Conservation (phyloP, 2,329 filamentous ascomycete species). For the Fusarium sp. region DNA sequence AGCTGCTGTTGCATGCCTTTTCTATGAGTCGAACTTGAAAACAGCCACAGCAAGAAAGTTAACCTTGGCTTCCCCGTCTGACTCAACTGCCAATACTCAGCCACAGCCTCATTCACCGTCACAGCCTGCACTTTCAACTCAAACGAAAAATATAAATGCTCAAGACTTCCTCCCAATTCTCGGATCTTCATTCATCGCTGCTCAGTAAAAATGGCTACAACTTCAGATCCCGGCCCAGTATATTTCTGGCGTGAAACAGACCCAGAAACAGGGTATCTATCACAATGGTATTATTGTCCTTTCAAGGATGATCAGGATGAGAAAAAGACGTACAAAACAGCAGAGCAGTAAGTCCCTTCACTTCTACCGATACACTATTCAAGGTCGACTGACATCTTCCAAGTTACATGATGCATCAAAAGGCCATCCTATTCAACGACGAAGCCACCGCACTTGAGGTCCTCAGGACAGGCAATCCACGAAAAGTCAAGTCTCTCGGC, state of each 20-base stretch:
- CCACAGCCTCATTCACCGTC: conserved; percentile 5
- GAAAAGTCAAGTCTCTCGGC: conserved; percentile 62
- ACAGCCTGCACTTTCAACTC: neutral
- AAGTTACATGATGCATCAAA: conserved; percentile 66
- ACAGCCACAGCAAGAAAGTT: neutral
- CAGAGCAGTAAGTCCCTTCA: conserved; percentile 57
- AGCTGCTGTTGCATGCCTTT: neutral
- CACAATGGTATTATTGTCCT: conserved; percentile 66
- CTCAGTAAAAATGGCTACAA: conserved; percentile 8
- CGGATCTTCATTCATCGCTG: no score
- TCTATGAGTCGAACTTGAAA: neutral
- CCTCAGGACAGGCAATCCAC: conserved; percentile 57
- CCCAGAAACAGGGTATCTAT: conserved; percentile 62
- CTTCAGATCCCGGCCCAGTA: conserved; percentile 35
- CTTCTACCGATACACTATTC: neutral
- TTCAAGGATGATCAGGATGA: conserved; percentile 55
- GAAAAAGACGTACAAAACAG: conserved; percentile 55
- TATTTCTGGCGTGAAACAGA: conserved; percentile 62
- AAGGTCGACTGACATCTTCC: neutral
- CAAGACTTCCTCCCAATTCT: neutral
- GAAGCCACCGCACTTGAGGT: conserved; percentile 55
- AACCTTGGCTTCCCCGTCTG: conserved; percentile 8
- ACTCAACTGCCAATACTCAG: conserved; percentile 38
- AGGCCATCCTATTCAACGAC: conserved; percentile 61
- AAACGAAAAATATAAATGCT: neutral